Percentiles rank a stretch among this genome's conserved stretches.
Conservation (phyloP, 768 basidiomycete species). For the Russula emetica region DNA sequence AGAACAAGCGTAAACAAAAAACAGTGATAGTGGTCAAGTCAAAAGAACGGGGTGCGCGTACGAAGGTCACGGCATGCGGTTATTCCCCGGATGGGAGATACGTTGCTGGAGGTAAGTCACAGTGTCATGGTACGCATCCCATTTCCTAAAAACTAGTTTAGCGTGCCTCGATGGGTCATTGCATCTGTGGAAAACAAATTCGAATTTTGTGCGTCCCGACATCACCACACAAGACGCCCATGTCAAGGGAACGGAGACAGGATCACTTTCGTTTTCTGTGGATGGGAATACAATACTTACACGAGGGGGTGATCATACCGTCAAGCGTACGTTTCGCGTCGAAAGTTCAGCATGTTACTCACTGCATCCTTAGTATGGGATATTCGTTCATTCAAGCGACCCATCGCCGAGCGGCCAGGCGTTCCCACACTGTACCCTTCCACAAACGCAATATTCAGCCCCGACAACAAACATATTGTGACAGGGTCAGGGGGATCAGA, state of each 20-base stretch:
- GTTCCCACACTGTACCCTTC: slow-evolving; percentile 80
- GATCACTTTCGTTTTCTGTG: slow-evolving; percentile 81
- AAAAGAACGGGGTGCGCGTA: slow-evolving; percentile 90
- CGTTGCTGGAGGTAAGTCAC: slow-evolving; percentile 76
- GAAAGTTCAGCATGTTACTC: neutral
- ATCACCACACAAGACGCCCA: slow-evolving; percentile 86
- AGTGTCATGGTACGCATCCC: neutral
- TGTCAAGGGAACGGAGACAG: slow-evolving; percentile 77
- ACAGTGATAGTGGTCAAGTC: slow-evolving; percentile 95
- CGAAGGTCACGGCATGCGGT: slow-evolving; percentile 81
- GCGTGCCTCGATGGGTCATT: slow-evolving; percentile 89
- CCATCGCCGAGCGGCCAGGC: slow-evolving; percentile 60
- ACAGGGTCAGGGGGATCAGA: slow-evolving; percentile 72
- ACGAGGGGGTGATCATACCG: slow-evolving; percentile 90
- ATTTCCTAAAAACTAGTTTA: slow-evolving; percentile 33
- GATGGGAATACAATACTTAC: slow-evolving; percentile 84
- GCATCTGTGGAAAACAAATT: slow-evolving; percentile 88
- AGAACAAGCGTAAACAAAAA: slow-evolving; percentile 91
- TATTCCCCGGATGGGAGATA: slow-evolving; percentile 88
- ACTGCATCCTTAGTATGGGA: slow-evolving; percentile 75
- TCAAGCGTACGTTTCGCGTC: slow-evolving; percentile 68
- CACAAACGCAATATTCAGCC: slow-evolving; percentile 93
- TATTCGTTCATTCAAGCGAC: slow-evolving; percentile 84
- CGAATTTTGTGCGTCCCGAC: slow-evolving; percentile 91
- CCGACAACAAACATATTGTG: slow-evolving; percentile 84